Conservation (phyloP, 305 asterid species). For the Fraxinus sp. region DNA sequence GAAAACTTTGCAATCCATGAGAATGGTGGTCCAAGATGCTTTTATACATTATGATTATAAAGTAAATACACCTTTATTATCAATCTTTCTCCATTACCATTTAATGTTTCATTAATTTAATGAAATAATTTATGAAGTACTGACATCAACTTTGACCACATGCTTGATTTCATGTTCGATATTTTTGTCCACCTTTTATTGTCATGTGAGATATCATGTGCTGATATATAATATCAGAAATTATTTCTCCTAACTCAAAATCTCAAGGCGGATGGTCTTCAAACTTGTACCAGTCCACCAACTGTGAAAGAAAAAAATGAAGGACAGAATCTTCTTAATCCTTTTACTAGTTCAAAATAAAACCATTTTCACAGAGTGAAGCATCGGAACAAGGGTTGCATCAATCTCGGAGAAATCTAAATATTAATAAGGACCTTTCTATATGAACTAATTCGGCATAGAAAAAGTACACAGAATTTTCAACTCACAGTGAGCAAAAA, state of each 20-base stretch:
- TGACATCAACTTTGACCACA: background rate
- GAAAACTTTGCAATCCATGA: background rate
- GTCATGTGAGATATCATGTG: background rate
- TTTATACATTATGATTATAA: background rate
- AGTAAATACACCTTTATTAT: background rate
- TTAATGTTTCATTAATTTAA: background rate
- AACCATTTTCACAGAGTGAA: background rate
- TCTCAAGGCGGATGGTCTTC: background rate
- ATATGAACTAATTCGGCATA: background rate
- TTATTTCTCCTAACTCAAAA: background rate
- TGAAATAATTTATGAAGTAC: background rate
- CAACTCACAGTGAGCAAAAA: slow-evolving; percentile 57
- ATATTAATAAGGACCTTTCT: background rate
- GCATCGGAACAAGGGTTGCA: background rate
- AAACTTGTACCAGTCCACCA: background rate
- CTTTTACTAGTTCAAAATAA: background rate
- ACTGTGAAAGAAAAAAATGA: background rate
- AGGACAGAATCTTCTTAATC: background rate
- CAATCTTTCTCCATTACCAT: background rate
- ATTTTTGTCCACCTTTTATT: background rate
- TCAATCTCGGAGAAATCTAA: background rate
- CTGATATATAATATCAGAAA: background rate
- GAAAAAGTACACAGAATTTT: background rate
- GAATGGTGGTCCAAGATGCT: background rate
- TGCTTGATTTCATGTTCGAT: background rate